A percentile compares a stretch with the other conserved stretches of the same genome.
These are phyloP conservation scores for Carex parvula DNA, from an alignment of 176 grass and related monocot species.

Conservation along the genomic window DNA sequence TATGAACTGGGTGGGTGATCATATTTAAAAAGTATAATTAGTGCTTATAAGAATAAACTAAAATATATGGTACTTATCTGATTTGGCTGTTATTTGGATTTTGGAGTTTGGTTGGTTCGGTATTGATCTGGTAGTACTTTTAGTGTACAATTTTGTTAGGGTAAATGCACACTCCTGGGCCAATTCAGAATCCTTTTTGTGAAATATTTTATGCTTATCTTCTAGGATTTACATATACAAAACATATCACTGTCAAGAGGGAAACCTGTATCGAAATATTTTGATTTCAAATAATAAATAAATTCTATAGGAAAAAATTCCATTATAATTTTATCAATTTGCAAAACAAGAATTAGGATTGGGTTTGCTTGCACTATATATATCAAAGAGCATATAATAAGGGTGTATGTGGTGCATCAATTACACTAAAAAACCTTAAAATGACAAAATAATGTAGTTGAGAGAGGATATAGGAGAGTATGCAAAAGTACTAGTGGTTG, in stretches of 20 bases:
- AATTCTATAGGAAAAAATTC: background rate
- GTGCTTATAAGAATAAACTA: background rate
- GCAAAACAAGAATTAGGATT: background rate
- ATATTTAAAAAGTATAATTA: background rate
- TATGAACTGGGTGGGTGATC: background rate
- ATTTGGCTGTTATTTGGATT: background rate
- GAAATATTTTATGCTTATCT: background rate
- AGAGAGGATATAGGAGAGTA: slow-evolving; percentile 63
- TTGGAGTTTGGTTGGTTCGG: background rate
- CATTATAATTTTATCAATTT: background rate
- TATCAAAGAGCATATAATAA: background rate
- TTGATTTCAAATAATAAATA: background rate
- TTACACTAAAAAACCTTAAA: no score
- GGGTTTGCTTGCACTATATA: background rate
- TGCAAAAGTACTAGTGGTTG: slow-evolving; percentile 80
- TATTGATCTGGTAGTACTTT: background rate
- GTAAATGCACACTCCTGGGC: background rate
- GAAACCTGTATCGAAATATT: background rate
- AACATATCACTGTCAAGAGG: background rate
- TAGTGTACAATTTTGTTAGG: background rate
- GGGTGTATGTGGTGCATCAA: background rate
- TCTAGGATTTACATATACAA: background rate
- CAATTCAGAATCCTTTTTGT: background rate
- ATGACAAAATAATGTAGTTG: slow-evolving; percentile 40
- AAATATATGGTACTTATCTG: background rate